Base-by-base conservation (phyloP, 2,329 filamentous ascomycete species). In the Ophiostoma tasmaniense region DNA sequence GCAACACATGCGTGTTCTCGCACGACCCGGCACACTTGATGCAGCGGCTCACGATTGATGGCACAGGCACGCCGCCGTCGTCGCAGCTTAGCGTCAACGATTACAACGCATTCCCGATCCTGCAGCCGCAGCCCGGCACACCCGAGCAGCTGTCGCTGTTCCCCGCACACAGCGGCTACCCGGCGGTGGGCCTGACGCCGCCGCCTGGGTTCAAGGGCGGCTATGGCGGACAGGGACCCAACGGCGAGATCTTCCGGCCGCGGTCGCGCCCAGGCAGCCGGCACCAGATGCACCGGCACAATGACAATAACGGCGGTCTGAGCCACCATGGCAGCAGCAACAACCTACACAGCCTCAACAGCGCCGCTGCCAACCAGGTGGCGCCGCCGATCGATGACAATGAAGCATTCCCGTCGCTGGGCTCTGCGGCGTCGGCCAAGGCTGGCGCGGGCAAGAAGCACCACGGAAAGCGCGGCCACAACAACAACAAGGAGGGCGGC, bases 1-100 rank as follows among this genome's bases (percentile, higher is more conserved):
- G 95, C 45, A 90, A 93, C 69, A 93, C 92, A 2, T 99, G 95
- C 78, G 92, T 97, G 70, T 99, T 99, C 81, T 98, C 94, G 17
- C 95, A 99, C 78, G 95, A 99, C 74, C 95, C 95, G 2, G 88
- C 93, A 1, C 87, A 92, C 73, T 85, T 97, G 17, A 88, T 97
- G 80, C 92, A 90, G 75, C 91, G 91, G 74, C 85, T 99, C 72
- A 87, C 84, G 39, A 80, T 97, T 17, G 90, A 91, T 72, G 91
- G 87, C 64, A 82, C 85, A 70, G 83, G 83, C 73, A 89, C 88
- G 52, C 86, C 89, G 67, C 86, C 89, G 67, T 86, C 89, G n/a
- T 77, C 83, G 5, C 85, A 87, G 70, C 83, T 85, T 70, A 79
- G 82, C 64, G 85, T 86, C 4, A 90, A 93, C 74, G 93, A 96